phyloP scores from a whole-genome alignment of 2,329 filamentous ascomycete genomes.

The Botrytis byssoidea region DNA sequence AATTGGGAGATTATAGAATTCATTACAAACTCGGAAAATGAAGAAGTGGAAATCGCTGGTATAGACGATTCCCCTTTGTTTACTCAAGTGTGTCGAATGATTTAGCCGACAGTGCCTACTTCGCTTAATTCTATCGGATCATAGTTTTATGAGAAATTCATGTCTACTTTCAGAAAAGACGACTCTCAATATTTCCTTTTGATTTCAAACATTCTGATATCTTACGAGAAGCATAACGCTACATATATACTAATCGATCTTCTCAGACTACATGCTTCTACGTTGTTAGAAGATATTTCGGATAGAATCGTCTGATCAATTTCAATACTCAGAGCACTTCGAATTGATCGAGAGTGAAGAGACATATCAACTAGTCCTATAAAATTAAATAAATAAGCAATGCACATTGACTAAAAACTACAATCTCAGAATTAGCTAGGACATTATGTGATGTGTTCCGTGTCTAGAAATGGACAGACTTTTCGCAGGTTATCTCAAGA shows the following conservation, averaged over 20 bases:
- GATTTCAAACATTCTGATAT: accelerated
- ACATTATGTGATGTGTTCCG: neutral
- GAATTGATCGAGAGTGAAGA: neutral
- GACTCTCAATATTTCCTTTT: accelerated
- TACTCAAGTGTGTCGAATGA: accelerated
- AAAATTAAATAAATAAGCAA: no score
- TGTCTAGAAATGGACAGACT: neutral
- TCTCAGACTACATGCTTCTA: neutral
- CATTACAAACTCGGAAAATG: neutral
- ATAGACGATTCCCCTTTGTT: neutral
- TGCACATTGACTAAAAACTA: neutral
- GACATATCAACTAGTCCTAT: neutral
- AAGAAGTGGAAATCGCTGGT: neutral
- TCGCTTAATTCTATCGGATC: neutral
- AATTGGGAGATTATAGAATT: neutral
- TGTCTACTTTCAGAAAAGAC: neutral
- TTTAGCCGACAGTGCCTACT: neutral
- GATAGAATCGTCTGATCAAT: neutral
- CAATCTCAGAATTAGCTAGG: neutral
- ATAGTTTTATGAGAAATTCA: neutral
- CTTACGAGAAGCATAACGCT: neutral
- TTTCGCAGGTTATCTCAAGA: neutral
- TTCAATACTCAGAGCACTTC: neutral
- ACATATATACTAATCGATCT: neutral
- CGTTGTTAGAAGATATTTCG: neutral